phyloP scores from a whole-genome alignment of 164 flowering plant genomes.

The Vitis amurensis region DNA sequence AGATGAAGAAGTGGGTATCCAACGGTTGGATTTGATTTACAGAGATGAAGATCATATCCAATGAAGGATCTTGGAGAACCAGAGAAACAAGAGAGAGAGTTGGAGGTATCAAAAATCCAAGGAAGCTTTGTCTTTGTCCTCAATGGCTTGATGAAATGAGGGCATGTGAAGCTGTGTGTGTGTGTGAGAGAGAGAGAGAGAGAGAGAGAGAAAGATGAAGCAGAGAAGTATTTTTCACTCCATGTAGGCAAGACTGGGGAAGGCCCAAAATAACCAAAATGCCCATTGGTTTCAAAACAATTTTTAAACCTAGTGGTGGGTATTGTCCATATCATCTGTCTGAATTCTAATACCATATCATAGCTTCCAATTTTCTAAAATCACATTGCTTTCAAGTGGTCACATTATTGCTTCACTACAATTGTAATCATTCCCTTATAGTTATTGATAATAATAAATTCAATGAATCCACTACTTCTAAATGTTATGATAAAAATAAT shows the following conservation, averaged over 20 bases:
- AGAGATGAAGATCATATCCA: constrained; percentile 32
- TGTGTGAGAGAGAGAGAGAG: constrained; percentile 2
- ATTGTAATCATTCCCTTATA: too few relatives aligned
- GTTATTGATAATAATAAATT: too few relatives aligned
- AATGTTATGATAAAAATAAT: too few relatives aligned
- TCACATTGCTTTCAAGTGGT: neutral
- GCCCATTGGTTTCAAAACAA: constrained; percentile 13
- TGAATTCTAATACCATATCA: too few relatives aligned
- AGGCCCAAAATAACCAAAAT: constrained; percentile 15
- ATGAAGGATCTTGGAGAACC: constrained; percentile 31
- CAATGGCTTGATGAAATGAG: constrained; percentile 15
- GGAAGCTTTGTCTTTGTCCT: constrained; percentile 19
- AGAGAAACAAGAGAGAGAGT: constrained; percentile 18
- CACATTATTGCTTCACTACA: neutral
- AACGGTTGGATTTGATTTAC: constrained; percentile 32
- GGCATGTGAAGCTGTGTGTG: constrained; percentile 25
- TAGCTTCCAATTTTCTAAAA: too few relatives aligned
- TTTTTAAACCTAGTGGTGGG: neutral
- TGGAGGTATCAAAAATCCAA: constrained; percentile 15
- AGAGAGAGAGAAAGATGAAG: constrained; percentile 1
- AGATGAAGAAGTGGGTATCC: constrained; percentile 21
- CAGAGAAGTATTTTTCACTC: constrained; percentile 24
- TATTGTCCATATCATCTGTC: too few relatives aligned
- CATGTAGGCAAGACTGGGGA: constrained; percentile 1
- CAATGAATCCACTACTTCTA: too few relatives aligned